Percentiles rank a stretch among this genome's conserved stretches.
Evolutionary conservation across 352 stramenopile species (phyloP).

Genomic region (Blastocystis sp.): DNA sequence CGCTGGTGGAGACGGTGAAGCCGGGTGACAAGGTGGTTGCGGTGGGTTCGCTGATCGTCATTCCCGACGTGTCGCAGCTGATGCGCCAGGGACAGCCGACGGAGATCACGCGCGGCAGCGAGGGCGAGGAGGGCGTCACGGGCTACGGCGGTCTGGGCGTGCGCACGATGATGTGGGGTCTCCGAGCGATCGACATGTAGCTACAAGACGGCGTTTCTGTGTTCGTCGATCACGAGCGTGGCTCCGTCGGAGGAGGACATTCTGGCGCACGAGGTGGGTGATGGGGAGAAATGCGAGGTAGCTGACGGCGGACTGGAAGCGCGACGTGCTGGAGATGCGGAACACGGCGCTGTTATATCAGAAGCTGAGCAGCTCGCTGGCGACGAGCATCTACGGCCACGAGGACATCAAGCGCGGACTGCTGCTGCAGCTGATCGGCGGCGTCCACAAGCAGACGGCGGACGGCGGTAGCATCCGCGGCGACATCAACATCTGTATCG

Average conservation of each 20-base stretch:
- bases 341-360: slow-evolving; percentile 68
- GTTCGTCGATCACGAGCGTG: not conserved
- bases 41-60: slow-evolving; percentile 82
- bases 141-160: slow-evolving; percentile 86
- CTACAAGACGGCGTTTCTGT: slow-evolving; percentile 92
- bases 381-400: slow-evolving; percentile 90
- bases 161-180: slow-evolving; percentile 66
- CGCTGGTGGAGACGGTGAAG: slow-evolving; percentile 90
- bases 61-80: slow-evolving; percentile 78
- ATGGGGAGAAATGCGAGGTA: not conserved
- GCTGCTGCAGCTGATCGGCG: slow-evolving; percentile 89
- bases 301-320: not conserved
- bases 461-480: slow-evolving; percentile 77
- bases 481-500: slow-evolving; percentile 86
- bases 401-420: slow-evolving; percentile 79
- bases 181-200: slow-evolving; percentile 62
- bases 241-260: not conserved
- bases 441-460: slow-evolving; percentile 88
- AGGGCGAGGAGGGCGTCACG: slow-evolving; percentile 75
- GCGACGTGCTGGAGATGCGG: not conserved
- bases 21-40: slow-evolving; percentile 85
- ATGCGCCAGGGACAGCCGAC: not conserved
- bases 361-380: slow-evolving; percentile 85
- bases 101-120: slow-evolving; percentile 55
- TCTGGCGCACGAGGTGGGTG: not conserved